Conservation (phyloP, 2,329 filamentous ascomycete genomes). For the Macroventuria anomochaeta region DNA sequence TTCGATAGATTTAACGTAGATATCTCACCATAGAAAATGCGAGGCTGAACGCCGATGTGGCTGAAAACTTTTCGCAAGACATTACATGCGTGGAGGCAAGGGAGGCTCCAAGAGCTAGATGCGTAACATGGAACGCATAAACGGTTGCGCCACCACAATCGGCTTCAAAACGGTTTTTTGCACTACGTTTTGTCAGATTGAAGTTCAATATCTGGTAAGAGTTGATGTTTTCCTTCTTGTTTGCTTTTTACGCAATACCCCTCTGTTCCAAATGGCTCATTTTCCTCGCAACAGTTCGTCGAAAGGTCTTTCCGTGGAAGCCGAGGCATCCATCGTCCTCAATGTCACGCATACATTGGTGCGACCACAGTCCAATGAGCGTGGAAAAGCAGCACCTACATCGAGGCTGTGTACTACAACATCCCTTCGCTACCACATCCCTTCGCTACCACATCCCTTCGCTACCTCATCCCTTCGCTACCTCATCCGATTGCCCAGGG, state of each 20-base stretch:
- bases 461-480: constrained; percentile 5
- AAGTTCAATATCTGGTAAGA: background rate
- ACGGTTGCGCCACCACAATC: background rate
- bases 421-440: constrained; percentile 5
- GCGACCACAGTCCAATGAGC: constrained; percentile 2
- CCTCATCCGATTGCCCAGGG: constrained; percentile 10
- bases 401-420: constrained; percentile 9
- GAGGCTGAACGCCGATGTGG: background rate
- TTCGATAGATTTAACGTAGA: constrained; percentile 10
- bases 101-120: background rate
- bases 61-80: background rate
- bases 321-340: background rate
- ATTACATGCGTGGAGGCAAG: constrained; percentile 11
- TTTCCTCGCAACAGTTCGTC: background rate
- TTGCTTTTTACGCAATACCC: background rate
- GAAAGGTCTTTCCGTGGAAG: background rate
- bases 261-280: background rate
- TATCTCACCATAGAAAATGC: background rate
- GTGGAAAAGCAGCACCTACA: constrained; percentile 12
- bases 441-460: constrained; percentile 2
- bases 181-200: background rate
- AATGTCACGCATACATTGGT: constrained; percentile 12
- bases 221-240: background rate
- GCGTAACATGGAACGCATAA: background rate
- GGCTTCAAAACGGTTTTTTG: background rate